A percentile compares a stretch with the other conserved stretches of the same genome.
Evolutionary conservation across 2,329 filamentous ascomycete genomes (phyloP).

Genomic region (Seiridium cupressi): DNA sequence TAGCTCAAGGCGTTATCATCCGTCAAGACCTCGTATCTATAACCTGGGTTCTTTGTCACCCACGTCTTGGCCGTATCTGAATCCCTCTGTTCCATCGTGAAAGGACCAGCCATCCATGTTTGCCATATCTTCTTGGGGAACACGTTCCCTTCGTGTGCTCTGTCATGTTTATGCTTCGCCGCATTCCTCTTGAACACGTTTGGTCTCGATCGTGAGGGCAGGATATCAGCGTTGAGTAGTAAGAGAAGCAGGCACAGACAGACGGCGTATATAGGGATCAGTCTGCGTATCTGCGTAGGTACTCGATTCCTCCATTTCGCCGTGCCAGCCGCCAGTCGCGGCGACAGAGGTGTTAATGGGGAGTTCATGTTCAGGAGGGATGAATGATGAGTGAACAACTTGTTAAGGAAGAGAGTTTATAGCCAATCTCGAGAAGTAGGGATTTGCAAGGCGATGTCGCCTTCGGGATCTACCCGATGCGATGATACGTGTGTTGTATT

Average conservation of each 20-base stretch:
- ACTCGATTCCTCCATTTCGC: conserved; percentile 36
- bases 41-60: conserved; percentile 63
- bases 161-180: conserved; percentile 15
- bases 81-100: conserved; percentile 65
- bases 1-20: conserved; percentile 67
- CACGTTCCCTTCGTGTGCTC: conserved; percentile 17
- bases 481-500: too few relatives aligned
- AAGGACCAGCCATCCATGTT: conserved; percentile 70
- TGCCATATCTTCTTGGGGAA: conserved; percentile 75
- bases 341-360: conserved; percentile 34
- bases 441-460: too few relatives aligned
- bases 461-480: too few relatives aligned
- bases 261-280: conserved; percentile 43
- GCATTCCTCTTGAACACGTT: conserved; percentile 9
- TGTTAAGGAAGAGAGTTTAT: background rate
- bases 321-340: conserved; percentile 16
- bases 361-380: conserved; percentile 21
- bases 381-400: background rate
- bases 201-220: conserved; percentile 9
- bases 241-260: conserved; percentile 43
- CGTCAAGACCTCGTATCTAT: conserved; percentile 68
- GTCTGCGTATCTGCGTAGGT: conserved; percentile 47
- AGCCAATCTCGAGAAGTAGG: too few relatives aligned
- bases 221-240: conserved; percentile 40
- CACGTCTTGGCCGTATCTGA: conserved; percentile 60